Conservation (phyloP, 192 early-diverging fungal species). For the Coemansia sp. region DNA sequence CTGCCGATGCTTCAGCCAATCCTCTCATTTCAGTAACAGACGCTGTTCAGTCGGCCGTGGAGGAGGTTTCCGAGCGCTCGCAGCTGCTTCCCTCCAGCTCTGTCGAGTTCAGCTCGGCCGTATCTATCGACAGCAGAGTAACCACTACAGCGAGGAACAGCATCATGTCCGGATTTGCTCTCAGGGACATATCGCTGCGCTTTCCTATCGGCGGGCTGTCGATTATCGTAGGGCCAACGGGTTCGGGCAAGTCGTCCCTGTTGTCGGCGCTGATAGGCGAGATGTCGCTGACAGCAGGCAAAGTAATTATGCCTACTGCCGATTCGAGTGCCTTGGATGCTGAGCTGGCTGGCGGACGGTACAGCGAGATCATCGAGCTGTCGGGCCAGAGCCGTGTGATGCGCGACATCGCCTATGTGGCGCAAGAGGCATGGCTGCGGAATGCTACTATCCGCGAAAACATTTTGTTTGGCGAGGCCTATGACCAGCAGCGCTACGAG, state of each 20-base stretch:
- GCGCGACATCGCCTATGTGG: conserved; percentile 80
- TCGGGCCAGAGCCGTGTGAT: conserved; percentile 23
- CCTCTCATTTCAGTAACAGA: not conserved
- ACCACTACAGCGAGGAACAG: not conserved
- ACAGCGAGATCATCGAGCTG: conserved; percentile 9
- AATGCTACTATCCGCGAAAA: conserved; percentile 81
- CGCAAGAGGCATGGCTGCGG: conserved; percentile 78
- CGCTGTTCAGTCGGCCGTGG: not conserved
- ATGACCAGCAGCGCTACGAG: conserved; percentile 74
- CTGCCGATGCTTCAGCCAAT: not conserved
- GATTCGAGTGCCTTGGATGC: conserved; percentile 1
- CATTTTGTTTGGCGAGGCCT: conserved; percentile 83
- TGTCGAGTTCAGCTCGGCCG: not conserved
- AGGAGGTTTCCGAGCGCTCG: not conserved
- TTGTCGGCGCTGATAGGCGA: conserved; percentile 78
- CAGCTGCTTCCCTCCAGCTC: not conserved
- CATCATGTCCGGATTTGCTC: conserved; percentile 47
- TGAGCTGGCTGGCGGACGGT: not conserved
- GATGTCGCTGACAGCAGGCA: conserved; percentile 44
- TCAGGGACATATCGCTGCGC: conserved; percentile 62
- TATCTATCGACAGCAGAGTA: conserved; percentile 1
- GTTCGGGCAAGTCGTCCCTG: conserved; percentile 80
- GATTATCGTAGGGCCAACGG: conserved; percentile 81
- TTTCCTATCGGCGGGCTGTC: conserved; percentile 69
- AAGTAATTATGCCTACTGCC: conserved; percentile 20